Evolutionary conservation across 2,329 filamentous ascomycete genomes (phyloP).

Genomic region (Colletotrichum brevisporum): DNA sequence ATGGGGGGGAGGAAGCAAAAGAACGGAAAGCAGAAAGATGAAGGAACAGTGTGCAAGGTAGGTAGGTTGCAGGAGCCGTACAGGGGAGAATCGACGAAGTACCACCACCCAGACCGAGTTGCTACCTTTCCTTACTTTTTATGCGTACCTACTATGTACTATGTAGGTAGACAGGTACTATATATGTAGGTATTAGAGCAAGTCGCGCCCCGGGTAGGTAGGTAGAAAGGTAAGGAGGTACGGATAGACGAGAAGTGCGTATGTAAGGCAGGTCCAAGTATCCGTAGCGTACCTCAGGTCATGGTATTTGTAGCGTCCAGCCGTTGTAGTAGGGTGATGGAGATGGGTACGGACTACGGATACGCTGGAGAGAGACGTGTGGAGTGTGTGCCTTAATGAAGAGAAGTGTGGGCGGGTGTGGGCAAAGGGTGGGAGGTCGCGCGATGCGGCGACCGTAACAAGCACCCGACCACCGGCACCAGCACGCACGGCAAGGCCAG

Average conservation of each 20-base stretch:
- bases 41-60: neutral
- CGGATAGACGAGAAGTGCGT: neutral
- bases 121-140: too few species aligned
- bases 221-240: neutral
- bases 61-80: too few species aligned
- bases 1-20: neutral
- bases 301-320: constrained; percentile 10
- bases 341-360: neutral
- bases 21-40: neutral
- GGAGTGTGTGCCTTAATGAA: constrained; percentile 16
- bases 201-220: neutral
- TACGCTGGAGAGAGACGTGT: constrained; percentile 6
- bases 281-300: too few species aligned
- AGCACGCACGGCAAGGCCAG: neutral
- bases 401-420: constrained; percentile 21
- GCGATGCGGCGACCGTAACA: constrained; percentile 32
- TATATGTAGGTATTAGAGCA: neutral
- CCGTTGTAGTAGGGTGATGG: constrained; percentile 21
- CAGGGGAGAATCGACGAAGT: neutral
- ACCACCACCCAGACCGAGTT: too few species aligned
- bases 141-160: neutral
- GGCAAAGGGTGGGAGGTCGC: constrained; percentile 38
- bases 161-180: neutral
- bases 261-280: too few species aligned
- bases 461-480: neutral